Conservation (phyloP, 139 green algal genomes). For the Mesotaenium endlicherianum region DNA sequence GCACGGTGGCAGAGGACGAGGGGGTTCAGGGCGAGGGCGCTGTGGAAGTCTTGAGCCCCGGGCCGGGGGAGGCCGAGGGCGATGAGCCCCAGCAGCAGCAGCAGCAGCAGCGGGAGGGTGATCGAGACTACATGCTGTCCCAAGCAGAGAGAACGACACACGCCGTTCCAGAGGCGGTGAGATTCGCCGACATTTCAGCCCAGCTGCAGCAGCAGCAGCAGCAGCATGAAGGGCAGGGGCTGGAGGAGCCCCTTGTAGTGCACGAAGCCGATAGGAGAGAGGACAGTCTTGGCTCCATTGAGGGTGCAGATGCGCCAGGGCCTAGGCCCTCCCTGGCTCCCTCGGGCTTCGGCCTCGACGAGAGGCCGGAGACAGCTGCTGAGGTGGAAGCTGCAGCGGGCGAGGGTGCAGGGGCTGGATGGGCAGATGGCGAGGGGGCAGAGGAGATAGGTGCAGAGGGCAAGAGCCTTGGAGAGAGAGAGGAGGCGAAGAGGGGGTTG, state of each 20-base stretch:
- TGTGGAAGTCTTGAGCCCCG: not conserved
- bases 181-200: too few species aligned
- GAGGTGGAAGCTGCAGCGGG: not conserved
- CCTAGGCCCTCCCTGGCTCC: too few species aligned
- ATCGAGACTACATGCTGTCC: too few species aligned
- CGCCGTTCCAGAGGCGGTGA: too few species aligned
- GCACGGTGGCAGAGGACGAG: not conserved
- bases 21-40: not conserved
- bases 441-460: not conserved
- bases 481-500: not conserved
- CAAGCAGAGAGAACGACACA: not conserved
- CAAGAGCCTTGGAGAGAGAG: not conserved
- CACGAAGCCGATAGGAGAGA: not conserved
- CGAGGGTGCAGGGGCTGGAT: not conserved
- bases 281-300: too few species aligned
- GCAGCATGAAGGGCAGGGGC: not conserved
- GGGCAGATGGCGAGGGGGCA: not conserved
- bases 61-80: not conserved
- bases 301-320: too few species aligned
- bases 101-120: not conserved
- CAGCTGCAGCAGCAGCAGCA: not conserved
- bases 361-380: not conserved
- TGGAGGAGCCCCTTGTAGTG: not conserved
- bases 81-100: not conserved
- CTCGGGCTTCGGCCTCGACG: not conserved